Conservation (phyloP, 345 rosid species). For the Gossypium turneri region DNA sequence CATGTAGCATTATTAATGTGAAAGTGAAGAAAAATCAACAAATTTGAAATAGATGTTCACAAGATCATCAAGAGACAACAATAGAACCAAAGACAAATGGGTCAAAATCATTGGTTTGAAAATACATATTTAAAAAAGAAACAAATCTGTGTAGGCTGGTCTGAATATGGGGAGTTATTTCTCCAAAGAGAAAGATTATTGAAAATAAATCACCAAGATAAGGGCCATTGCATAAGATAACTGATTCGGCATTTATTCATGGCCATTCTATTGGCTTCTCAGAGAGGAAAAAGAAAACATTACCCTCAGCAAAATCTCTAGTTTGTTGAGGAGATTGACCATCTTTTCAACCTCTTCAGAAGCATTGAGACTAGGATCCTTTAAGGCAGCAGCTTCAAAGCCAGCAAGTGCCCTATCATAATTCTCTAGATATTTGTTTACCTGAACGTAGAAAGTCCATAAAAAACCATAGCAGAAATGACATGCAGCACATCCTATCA, state of each 20-base stretch:
- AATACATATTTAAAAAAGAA: neutral
- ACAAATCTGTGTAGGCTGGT: neutral
- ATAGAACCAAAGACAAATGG: neutral
- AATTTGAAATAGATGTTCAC: neutral
- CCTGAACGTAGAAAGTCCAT: slow-evolving; percentile 36
- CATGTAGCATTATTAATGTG: neutral
- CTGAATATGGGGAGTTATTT: neutral
- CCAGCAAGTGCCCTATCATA: slow-evolving; percentile 71
- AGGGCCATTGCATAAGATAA: neutral
- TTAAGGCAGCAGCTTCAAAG: slow-evolving; percentile 66
- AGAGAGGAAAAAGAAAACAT: neutral
- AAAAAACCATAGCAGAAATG: neutral
- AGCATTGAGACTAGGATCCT: slow-evolving; percentile 69
- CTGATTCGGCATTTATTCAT: neutral
- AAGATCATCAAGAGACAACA: neutral
- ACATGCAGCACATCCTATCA: slow-evolving; percentile 4
- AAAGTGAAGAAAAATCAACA: neutral
- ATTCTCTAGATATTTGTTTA: slow-evolving; percentile 64
- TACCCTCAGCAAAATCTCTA: slow-evolving; percentile 53
- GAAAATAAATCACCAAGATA: neutral
- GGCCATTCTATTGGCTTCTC: neutral
- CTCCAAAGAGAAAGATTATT: neutral
- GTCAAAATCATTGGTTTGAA: neutral
- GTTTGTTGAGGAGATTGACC: slow-evolving; percentile 56
- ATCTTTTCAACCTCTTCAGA: slow-evolving; percentile 52